Conservation (phyloP, 257 asterid genomes). For the Thymus quinquecostatus region DNA sequence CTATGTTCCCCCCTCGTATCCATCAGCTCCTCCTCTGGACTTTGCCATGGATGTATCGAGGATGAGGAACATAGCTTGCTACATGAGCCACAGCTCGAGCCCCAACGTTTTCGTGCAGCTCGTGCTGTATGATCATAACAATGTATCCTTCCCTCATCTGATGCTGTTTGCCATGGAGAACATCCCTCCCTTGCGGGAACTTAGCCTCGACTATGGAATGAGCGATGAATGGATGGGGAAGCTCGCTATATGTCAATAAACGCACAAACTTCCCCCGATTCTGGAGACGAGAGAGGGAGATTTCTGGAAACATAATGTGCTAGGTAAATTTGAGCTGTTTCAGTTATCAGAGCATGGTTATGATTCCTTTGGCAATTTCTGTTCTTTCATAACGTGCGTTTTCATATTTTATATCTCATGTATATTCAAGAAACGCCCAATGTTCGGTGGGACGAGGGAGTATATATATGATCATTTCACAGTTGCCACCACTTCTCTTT, state of each 20-base stretch:
- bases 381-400: background rate
- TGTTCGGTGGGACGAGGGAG: no score
- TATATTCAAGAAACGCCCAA: background rate
- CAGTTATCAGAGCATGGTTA: background rate
- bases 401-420: background rate
- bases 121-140: slow-evolving; percentile 73
- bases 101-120: slow-evolving; percentile 74
- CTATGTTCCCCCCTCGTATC: slow-evolving; percentile 45
- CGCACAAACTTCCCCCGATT: slow-evolving; percentile 20
- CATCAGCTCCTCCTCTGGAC: slow-evolving; percentile 60
- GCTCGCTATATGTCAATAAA: slow-evolving; percentile 67
- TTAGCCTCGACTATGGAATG: slow-evolving; percentile 79
- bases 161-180: slow-evolving; percentile 91
- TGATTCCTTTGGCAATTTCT: background rate
- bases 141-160: slow-evolving; percentile 68
- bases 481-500: no score
- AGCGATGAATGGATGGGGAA: slow-evolving; percentile 65
- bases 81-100: slow-evolving; percentile 55
- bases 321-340: slow-evolving; percentile 38
- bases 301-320: slow-evolving; percentile 27
- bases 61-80: slow-evolving; percentile 66
- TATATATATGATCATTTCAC: no score
- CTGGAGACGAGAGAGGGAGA: slow-evolving; percentile 26
- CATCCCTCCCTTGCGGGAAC: slow-evolving; percentile 84
- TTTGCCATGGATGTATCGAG: slow-evolving; percentile 67